These are phyloP conservation scores for Backusella australiensis DNA, from an alignment of 192 early-diverging fungal species.

Conservation along the genomic window DNA sequence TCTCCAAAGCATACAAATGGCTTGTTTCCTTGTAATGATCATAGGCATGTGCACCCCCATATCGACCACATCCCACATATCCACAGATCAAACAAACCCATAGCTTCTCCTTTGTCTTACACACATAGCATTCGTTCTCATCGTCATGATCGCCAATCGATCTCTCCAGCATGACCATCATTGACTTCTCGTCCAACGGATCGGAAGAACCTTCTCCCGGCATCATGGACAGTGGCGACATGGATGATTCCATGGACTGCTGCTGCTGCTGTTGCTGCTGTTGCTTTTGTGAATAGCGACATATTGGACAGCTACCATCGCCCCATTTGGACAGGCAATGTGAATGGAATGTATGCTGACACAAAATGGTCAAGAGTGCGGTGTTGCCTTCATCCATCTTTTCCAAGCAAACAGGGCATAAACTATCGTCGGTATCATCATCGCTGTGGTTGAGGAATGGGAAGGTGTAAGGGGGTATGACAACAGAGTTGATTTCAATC, in stretches of 20 bases:
- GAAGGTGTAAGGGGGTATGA: conserved; percentile 62
- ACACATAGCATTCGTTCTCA: conserved; percentile 51
- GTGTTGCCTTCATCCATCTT: conserved; percentile 88
- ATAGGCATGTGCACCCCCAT: conserved; percentile 88
- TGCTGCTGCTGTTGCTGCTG: background rate
- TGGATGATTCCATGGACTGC: background rate
- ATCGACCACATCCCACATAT: conserved; percentile 93
- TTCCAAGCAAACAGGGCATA: conserved; percentile 96
- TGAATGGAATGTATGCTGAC: conserved; percentile 97
- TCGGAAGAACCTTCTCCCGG: background rate
- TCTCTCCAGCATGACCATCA: background rate
- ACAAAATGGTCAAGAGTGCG: conserved; percentile 88
- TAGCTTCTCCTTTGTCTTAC: conserved; percentile 73
- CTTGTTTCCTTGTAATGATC: conserved; percentile 79
- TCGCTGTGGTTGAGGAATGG: conserved; percentile 50
- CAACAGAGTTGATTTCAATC: conserved; percentile 63
- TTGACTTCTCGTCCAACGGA: background rate
- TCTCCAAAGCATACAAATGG: conserved; percentile 90
- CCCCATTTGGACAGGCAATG: conserved; percentile 92
- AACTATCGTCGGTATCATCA: conserved; percentile 65
- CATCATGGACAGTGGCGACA: background rate
- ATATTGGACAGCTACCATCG: conserved; percentile 92
- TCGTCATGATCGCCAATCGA: conserved; percentile 6
- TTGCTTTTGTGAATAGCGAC: conserved; percentile 73
- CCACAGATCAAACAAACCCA: conserved; percentile 99